phyloP scores from a whole-genome alignment of 768 basidiomycete genomes.

The Terana coerulea region DNA sequence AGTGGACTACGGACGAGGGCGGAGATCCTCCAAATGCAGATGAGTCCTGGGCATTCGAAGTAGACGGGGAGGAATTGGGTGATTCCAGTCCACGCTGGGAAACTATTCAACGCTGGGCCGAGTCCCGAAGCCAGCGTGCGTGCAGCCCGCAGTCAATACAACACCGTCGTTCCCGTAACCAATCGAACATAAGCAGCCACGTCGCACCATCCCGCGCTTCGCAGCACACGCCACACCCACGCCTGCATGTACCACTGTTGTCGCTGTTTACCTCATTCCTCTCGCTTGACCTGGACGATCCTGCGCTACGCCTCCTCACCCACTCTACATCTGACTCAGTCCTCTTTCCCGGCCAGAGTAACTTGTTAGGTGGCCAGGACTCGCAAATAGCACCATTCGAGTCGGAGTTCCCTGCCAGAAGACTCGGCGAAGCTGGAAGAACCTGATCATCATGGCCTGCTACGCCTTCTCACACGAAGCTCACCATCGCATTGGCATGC shows the following conservation, averaged over 20 bases:
- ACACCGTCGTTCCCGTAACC: conserved; percentile 3
- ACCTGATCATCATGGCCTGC: conserved; percentile 1
- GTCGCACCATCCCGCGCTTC: not conserved
- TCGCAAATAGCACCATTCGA: not conserved
- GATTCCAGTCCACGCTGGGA: too few relatives aligned
- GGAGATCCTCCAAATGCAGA: conserved; percentile 9
- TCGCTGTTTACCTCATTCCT: conserved; percentile 35
- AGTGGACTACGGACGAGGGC: conserved; percentile 14
- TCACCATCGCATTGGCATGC: not conserved
- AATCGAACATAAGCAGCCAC: conserved; percentile 2
- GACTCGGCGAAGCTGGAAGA: too few relatives aligned
- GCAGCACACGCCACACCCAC: conserved; percentile 21
- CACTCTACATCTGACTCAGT: conserved; percentile 29
- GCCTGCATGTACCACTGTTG: conserved; percentile 33
- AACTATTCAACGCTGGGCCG: too few relatives aligned
- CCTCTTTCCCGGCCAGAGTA: conserved; percentile 29
- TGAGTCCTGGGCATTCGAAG: conserved; percentile 21
- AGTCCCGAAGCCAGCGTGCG: too few relatives aligned
- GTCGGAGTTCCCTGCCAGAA: too few relatives aligned
- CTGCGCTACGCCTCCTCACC: conserved; percentile 34
- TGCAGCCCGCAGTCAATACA: not conserved
- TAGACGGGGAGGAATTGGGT: conserved; percentile 18
- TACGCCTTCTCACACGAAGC: conserved; percentile 6
- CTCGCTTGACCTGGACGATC: conserved; percentile 35
- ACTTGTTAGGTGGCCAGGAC: conserved; percentile 10